phyloP scores from a whole-genome alignment of 2,329 filamentous ascomycete genomes.

The Aspergillus sojae region DNA sequence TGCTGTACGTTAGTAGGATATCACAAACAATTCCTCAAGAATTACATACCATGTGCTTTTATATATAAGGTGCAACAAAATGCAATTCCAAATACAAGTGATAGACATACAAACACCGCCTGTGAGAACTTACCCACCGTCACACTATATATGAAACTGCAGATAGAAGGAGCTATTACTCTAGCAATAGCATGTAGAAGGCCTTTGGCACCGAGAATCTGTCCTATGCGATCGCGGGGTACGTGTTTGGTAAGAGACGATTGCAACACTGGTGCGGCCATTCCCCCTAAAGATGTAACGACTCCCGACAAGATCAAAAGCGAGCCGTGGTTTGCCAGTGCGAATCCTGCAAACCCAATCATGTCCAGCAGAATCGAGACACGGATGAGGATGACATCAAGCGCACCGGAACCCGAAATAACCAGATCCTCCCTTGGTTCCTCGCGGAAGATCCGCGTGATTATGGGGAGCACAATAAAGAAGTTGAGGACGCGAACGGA shows the following conservation, averaged over 20 bases:
- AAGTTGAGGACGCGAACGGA: slow-evolving; percentile 74
- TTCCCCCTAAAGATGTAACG: slow-evolving; percentile 75
- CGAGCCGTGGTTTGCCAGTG: slow-evolving; percentile 61
- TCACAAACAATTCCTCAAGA: background rate
- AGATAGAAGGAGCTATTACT: slow-evolving; percentile 76
- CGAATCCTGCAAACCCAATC: slow-evolving; percentile 74
- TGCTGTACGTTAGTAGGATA: slow-evolving; percentile 17
- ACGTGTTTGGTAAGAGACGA: slow-evolving; percentile 89
- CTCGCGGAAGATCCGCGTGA: slow-evolving; percentile 74
- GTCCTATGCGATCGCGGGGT: slow-evolving; percentile 76
- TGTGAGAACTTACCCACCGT: slow-evolving; percentile 80
- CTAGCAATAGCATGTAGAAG: slow-evolving; percentile 80
- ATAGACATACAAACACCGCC: slow-evolving; percentile 78
- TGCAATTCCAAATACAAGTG: slow-evolving; percentile 66
- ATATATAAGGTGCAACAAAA: slow-evolving; percentile 72
- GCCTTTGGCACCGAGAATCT: slow-evolving; percentile 85
- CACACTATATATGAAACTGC: slow-evolving; percentile 81
- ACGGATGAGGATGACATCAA: slow-evolving; percentile 79
- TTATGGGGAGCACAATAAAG: slow-evolving; percentile 70
- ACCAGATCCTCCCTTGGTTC: slow-evolving; percentile 36
- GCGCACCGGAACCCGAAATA: slow-evolving; percentile 70
- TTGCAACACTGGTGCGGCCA: slow-evolving; percentile 83
- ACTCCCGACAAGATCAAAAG: slow-evolving; percentile 74
- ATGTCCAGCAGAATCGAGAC: slow-evolving; percentile 75
- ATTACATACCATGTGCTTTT: slow-evolving; percentile 69